phyloP scores from a whole-genome alignment of 495 filamentous ascomycete species.

The Glonium stellatum region DNA sequence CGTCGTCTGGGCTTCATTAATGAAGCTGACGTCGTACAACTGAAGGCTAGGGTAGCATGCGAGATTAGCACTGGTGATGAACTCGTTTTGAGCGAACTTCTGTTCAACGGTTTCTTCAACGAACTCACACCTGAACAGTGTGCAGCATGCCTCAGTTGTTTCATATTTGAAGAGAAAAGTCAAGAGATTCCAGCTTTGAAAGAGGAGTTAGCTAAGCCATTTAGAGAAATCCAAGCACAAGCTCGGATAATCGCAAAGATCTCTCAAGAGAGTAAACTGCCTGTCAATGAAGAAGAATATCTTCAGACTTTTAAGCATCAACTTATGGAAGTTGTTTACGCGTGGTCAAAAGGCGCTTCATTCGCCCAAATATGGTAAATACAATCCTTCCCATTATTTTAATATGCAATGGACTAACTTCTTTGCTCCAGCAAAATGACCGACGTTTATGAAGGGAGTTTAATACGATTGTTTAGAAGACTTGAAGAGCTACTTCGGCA shows the following conservation, averaged over 20 bases:
- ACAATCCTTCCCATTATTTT: not conserved
- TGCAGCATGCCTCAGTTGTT: slow-evolving; percentile 79
- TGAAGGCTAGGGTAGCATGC: slow-evolving; percentile 94
- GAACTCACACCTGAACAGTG: slow-evolving; percentile 80
- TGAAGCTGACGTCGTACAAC: slow-evolving; percentile 84
- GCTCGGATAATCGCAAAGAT: slow-evolving; percentile 85
- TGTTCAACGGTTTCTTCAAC: slow-evolving; percentile 98
- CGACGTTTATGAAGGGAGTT: slow-evolving; percentile 89
- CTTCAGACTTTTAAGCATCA: slow-evolving; percentile 79
- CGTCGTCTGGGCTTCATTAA: slow-evolving; percentile 94
- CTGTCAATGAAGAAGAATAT: slow-evolving; percentile 88
- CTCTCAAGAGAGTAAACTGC: slow-evolving; percentile 83
- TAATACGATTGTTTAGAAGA: slow-evolving; percentile 92
- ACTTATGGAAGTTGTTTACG: slow-evolving; percentile 92
- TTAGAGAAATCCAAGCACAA: slow-evolving; percentile 73
- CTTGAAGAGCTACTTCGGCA: slow-evolving; percentile 93
- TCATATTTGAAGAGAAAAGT: slow-evolving; percentile 94
- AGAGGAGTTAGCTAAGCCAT: slow-evolving; percentile 80
- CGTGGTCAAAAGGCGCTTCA: slow-evolving; percentile 85
- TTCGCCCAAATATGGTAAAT: slow-evolving; percentile 95
- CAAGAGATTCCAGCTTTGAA: slow-evolving; percentile 61
- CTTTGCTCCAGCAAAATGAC: slow-evolving; percentile 77
- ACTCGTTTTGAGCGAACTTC: slow-evolving; percentile 79
- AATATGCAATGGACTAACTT: slow-evolving; percentile 17
- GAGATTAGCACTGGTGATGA: slow-evolving; percentile 95